Conservation (phyloP, 1,284 basidiomycete genomes). For the Afroboletus lepidellus region DNA sequence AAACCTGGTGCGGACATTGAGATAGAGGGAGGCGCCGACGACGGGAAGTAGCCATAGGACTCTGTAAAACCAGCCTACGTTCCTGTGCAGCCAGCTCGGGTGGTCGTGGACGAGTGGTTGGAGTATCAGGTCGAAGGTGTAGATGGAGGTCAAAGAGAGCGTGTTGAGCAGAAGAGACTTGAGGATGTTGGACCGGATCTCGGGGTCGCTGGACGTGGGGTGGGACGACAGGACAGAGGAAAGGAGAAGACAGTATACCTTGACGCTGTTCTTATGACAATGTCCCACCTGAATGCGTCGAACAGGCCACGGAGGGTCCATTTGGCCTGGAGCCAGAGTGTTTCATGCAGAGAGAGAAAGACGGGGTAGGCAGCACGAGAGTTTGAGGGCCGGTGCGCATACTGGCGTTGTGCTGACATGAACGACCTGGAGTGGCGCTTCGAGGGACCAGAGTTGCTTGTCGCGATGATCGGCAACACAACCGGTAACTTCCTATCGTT, state of each 20-base stretch:
- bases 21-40: conserved; percentile 66
- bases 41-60: conserved; percentile 75
- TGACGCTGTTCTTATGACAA: conserved; percentile 53
- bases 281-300: conserved; percentile 72
- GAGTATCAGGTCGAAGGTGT: conserved; percentile 69
- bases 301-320: conserved; percentile 61
- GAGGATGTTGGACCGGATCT: conserved; percentile 67
- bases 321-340: conserved; percentile 54
- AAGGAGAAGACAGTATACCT: conserved; percentile 35
- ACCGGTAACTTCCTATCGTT: conserved; percentile 3
- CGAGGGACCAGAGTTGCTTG: neutral
- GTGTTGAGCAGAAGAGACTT: conserved; percentile 72
- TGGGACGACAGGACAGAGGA: conserved; percentile 10
- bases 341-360: conserved; percentile 64
- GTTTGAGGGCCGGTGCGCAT: conserved; percentile 22
- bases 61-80: conserved; percentile 73
- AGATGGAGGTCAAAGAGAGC: conserved; percentile 68
- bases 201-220: conserved; percentile 53
- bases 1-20: conserved; percentile 57
- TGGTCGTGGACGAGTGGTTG: conserved; percentile 63
- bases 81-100: conserved; percentile 65
- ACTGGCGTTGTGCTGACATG: conserved; percentile 25
- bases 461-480: conserved; percentile 10
- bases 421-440: neutral
- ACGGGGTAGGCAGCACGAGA: conserved; percentile 59